phyloP scores from a whole-genome alignment of 2,329 filamentous ascomycete genomes.

The Verticillium klebahnii region DNA sequence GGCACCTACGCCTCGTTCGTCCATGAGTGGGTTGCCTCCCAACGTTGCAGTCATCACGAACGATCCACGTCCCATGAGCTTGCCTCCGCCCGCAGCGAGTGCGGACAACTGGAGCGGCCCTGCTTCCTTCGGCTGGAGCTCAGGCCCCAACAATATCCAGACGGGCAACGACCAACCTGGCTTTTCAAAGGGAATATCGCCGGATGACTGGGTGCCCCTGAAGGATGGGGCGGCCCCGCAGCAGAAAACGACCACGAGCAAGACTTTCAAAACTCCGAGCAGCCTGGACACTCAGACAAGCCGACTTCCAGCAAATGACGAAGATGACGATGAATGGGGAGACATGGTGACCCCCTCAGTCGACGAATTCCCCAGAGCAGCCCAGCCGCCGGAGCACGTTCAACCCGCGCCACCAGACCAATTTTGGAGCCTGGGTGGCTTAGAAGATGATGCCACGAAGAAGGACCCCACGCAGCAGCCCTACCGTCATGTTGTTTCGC shows the following conservation, averaged over 20 bases:
- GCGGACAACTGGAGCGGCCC: constrained; percentile 5
- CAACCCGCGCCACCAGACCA: not conserved
- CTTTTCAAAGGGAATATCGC: not conserved
- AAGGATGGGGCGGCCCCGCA: not conserved
- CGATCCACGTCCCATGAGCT: constrained; percentile 5
- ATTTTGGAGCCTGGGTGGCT: not conserved
- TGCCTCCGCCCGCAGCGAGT: not conserved
- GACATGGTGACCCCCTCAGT: constrained; percentile 49
- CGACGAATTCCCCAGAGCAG: not conserved
- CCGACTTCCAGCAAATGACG: constrained; percentile 7
- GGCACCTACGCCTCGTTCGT: constrained; percentile 16
- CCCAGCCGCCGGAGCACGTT: not conserved
- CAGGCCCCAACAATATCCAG: not conserved
- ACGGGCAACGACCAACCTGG: not conserved
- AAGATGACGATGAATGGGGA: constrained; percentile 56
- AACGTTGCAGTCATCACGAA: not conserved
- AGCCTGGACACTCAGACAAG: not conserved
- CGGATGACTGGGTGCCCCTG: not conserved
- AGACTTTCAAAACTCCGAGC: not conserved
- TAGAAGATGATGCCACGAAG: not conserved
- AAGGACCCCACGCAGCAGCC: not conserved
- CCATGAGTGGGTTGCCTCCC: not conserved
- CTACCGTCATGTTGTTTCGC: too few relatives aligned
- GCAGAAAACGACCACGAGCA: not conserved
- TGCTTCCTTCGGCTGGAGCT: constrained; percentile 26